phyloP scores from a whole-genome alignment of 192 early-diverging fungal species.

The Entomortierella lignicola region DNA sequence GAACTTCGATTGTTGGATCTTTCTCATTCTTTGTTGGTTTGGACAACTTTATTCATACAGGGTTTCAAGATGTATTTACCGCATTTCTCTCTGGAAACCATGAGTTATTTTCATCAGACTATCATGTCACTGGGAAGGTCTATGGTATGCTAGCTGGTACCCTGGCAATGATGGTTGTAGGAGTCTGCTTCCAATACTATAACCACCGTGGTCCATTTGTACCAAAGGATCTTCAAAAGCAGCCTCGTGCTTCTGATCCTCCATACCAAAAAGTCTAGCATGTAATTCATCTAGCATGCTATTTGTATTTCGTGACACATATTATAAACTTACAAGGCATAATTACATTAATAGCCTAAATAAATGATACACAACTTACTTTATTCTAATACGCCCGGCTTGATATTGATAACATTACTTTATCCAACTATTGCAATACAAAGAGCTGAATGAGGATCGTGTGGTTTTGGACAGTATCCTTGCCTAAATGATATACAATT shows the following conservation, averaged over 20 bases:
- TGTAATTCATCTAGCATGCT: too few species aligned
- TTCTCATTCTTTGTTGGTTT: constrained; percentile 81
- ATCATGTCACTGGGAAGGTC: constrained; percentile 65
- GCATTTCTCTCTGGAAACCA: constrained; percentile 59
- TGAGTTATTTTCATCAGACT: constrained; percentile 45
- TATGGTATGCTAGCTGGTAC: constrained; percentile 80
- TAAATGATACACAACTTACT: too few species aligned
- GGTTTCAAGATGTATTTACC: constrained; percentile 71
- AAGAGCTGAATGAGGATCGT: too few species aligned
- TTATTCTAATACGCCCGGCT: too few species aligned
- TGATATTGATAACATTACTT: too few species aligned
- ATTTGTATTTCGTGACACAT: too few species aligned
- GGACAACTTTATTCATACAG: constrained; percentile 81
- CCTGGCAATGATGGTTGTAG: constrained; percentile 71
- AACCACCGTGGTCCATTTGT: constrained; percentile 56
- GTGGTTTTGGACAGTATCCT: too few species aligned
- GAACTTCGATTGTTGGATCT: constrained; percentile 79
- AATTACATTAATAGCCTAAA: too few species aligned
- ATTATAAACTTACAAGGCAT: too few species aligned
- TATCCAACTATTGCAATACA: too few species aligned
- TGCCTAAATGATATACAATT: too few species aligned
- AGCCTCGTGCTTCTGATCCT: neutral
- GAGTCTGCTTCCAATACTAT: constrained; percentile 73
- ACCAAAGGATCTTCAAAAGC: constrained; percentile 10
- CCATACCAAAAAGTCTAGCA: too few species aligned